Conservation (phyloP, 1,139 yeast genomes). For the Starmera stellimalicola region DNA sequence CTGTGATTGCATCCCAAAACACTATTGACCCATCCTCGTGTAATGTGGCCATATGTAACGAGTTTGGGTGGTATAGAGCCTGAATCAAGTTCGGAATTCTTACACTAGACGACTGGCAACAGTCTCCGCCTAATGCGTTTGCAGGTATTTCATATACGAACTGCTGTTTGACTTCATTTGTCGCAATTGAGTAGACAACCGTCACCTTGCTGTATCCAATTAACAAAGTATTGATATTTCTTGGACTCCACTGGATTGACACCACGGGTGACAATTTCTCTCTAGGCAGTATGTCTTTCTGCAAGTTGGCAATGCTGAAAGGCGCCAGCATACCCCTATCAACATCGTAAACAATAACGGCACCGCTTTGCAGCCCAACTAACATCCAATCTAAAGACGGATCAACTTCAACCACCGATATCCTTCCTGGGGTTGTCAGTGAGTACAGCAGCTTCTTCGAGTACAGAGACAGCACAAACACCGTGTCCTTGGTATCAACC, state of each 20-base stretch:
- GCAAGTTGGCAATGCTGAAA: slow-evolving; percentile 62
- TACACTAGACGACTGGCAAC: slow-evolving; percentile 28
- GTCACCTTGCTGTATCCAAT: slow-evolving; percentile 68
- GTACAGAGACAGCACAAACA: slow-evolving; percentile 63
- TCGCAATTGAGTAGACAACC: slow-evolving; percentile 56
- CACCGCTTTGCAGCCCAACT: slow-evolving; percentile 74
- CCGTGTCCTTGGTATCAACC: slow-evolving; percentile 41
- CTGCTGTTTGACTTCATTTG: slow-evolving; percentile 44
- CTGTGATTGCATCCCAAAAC: slow-evolving; percentile 87
- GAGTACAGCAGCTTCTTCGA: slow-evolving; percentile 48
- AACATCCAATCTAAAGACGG: slow-evolving; percentile 85
- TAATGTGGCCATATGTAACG: slow-evolving; percentile 69
- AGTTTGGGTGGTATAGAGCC: slow-evolving; percentile 88
- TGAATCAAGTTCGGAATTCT: slow-evolving; percentile 45
- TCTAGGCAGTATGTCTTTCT: slow-evolving; percentile 32
- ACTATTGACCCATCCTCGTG: slow-evolving; percentile 79
- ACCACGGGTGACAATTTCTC: slow-evolving; percentile 46
- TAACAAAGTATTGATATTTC: slow-evolving; percentile 74
- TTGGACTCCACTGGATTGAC: slow-evolving; percentile 71
- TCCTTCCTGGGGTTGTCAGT: slow-evolving; percentile 47
- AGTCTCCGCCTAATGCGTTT: slow-evolving; percentile 59
- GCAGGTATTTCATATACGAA: slow-evolving; percentile 52
- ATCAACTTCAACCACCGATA: slow-evolving; percentile 66
- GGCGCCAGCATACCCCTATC: slow-evolving; percentile 67
- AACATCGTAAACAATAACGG: slow-evolving; percentile 67